A percentile compares a stretch with the other conserved stretches of the same genome.
phyloP scores from a whole-genome alignment of 495 filamentous ascomycete species.

The Xylaria castorea region DNA sequence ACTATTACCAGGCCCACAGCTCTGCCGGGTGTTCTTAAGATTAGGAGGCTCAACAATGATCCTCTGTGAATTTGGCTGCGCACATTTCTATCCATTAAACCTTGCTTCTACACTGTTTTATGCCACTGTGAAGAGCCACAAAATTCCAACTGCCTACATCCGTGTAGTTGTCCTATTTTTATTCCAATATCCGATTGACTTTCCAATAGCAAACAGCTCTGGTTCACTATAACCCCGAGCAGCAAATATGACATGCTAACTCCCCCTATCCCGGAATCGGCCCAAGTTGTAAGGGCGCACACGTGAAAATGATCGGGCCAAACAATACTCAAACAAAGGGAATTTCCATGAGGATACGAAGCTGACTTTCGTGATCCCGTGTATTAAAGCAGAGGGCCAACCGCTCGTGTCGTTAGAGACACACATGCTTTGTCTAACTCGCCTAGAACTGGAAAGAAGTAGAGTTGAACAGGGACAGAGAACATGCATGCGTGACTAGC shows the following conservation, averaged over 20 bases:
- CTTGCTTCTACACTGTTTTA: background rate
- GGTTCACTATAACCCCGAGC: background rate
- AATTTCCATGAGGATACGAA: background rate
- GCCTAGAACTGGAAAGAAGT: background rate
- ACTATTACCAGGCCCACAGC: background rate
- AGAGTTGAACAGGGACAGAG: background rate
- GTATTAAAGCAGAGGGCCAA: conserved; percentile 2
- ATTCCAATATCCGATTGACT: background rate
- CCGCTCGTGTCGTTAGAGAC: background rate
- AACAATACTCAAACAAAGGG: background rate
- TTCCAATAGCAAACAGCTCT: background rate
- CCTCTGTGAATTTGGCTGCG: background rate
- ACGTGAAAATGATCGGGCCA: background rate
- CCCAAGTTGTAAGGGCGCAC: background rate
- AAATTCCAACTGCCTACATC: background rate
- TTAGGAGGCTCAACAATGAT: background rate
- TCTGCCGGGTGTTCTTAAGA: background rate
- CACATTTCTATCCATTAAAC: conserved; percentile 16
- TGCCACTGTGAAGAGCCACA: background rate
- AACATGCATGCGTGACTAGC: background rate
- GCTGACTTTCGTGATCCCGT: background rate
- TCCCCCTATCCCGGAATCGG: background rate
- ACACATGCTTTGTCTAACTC: conserved; percentile 4
- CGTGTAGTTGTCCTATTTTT: background rate
- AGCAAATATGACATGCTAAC: background rate